Evolutionary conservation across 2,329 filamentous ascomycete genomes (phyloP).

Genomic region (Fusarium sp.): DNA sequence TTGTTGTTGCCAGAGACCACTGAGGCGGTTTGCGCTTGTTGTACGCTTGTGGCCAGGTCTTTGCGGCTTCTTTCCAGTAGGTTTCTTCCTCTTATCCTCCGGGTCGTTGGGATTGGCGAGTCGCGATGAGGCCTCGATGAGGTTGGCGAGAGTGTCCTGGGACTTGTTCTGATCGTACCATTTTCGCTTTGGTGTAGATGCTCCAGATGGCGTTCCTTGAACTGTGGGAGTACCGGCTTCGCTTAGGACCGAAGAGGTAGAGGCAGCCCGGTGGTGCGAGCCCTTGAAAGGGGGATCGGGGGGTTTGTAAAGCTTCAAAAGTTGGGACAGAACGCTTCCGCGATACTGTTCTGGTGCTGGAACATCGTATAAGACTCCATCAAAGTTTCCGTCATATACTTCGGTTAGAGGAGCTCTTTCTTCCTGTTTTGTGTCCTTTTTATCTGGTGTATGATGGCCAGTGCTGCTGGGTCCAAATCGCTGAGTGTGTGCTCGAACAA

Average conservation of each 20-base stretch:
- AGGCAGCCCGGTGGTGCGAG: slow-evolving; percentile 38
- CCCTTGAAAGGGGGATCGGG: slow-evolving; percentile 40
- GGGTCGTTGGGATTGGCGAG: slow-evolving; percentile 49
- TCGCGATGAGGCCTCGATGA: slow-evolving; percentile 57
- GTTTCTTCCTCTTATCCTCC: slow-evolving; percentile 25
- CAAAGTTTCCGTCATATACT: slow-evolving; percentile 51
- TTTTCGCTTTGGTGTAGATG: slow-evolving; percentile 55
- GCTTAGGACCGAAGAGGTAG: slow-evolving; percentile 41
- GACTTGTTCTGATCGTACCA: slow-evolving; percentile 61
- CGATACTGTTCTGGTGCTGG: slow-evolving; percentile 54
- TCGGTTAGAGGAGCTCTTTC: slow-evolving; percentile 43
- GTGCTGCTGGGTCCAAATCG: slow-evolving; percentile 28
- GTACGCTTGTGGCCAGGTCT: slow-evolving; percentile 49
- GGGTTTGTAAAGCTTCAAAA: slow-evolving; percentile 58
- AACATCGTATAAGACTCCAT: slow-evolving; percentile 52
- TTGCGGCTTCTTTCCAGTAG: slow-evolving; percentile 44
- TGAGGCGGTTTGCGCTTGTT: slow-evolving; percentile 50
- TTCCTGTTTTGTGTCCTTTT: slow-evolving; percentile 21
- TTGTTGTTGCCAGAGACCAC: slow-evolving; percentile 53
- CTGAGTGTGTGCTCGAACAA: slow-evolving; percentile 55
- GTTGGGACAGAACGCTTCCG: slow-evolving; percentile 56
- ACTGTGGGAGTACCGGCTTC: slow-evolving; percentile 48
- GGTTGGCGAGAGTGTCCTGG: slow-evolving; percentile 56
- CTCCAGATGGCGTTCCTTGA: slow-evolving; percentile 49
- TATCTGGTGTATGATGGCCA: slow-evolving; percentile 3